A percentile compares a stretch with the other conserved stretches of the same genome.
Evolutionary conservation across 1,284 basidiomycete genomes (phyloP).

Genomic region (Baeospora myosura): DNA sequence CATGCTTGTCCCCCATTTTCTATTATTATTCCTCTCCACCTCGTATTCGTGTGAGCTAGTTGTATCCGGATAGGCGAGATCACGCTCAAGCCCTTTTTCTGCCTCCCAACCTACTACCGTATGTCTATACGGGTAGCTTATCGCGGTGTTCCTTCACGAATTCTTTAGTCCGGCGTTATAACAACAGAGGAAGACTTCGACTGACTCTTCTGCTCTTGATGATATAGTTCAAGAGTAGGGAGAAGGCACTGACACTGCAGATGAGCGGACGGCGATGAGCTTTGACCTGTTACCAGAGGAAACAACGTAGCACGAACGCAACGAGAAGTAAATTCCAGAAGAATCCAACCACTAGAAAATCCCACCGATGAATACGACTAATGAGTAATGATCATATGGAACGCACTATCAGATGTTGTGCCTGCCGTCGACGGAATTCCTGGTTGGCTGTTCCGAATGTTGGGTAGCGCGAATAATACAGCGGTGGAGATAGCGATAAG

Average conservation of each 20-base stretch:
- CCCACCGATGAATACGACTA: background rate
- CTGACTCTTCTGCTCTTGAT: no score
- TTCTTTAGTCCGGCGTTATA: no score
- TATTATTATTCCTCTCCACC: no score
- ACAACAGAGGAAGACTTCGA: no score
- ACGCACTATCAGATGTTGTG: constrained; percentile 7
- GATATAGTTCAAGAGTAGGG: constrained; percentile 11
- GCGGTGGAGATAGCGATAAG: constrained; percentile 8
- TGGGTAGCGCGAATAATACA: constrained; percentile 8
- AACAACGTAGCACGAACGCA: background rate
- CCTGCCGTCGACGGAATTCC: constrained; percentile 8
- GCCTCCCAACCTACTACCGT: no score
- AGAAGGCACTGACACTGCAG: background rate
- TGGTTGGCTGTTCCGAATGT: constrained; percentile 10
- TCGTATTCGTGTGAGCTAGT: no score
- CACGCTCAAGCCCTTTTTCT: no score
- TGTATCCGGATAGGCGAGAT: no score
- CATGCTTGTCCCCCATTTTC: no score
- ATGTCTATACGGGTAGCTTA: no score
- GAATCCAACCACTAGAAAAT: background rate
- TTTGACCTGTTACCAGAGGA: background rate
- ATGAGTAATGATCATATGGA: no score
- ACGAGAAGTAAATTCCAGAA: background rate
- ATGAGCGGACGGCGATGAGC: background rate
- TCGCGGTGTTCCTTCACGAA: no score